phyloP scores from a whole-genome alignment of 257 asterid genomes.

The Solanum lycopersicoides region DNA sequence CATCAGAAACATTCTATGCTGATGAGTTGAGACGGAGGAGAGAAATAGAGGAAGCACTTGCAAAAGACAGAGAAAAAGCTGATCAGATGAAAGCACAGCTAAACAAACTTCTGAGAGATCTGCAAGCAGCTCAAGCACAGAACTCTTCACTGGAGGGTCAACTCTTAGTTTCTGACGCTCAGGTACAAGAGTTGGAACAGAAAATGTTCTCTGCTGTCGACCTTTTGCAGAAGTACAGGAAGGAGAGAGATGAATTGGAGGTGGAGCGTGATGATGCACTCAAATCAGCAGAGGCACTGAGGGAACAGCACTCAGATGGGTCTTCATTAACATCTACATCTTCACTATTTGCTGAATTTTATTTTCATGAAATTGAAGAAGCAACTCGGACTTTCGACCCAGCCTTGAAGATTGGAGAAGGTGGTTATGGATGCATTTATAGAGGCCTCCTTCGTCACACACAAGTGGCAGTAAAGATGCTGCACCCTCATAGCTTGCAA shows the following conservation, averaged over 20 bases:
- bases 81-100: constrained; percentile 38
- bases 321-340: constrained; percentile 39
- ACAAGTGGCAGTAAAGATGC: constrained; percentile 73
- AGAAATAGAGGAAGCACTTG: constrained; percentile 63
- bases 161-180: constrained; percentile 41
- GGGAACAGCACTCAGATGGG: constrained; percentile 36
- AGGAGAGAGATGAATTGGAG: constrained; percentile 67
- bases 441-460: constrained; percentile 68
- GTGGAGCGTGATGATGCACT: constrained; percentile 61
- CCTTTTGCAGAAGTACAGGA: constrained; percentile 67
- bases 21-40: constrained; percentile 51
- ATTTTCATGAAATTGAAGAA: constrained; percentile 61
- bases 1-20: constrained; percentile 36
- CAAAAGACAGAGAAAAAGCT: constrained; percentile 43
- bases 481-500: constrained; percentile 60
- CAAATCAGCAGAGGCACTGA: constrained; percentile 49
- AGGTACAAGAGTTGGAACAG: constrained; percentile 61
- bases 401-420: constrained; percentile 68
- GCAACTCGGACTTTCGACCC: constrained; percentile 61
- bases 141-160: constrained; percentile 43
- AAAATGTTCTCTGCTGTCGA: constrained; percentile 71
- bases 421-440: constrained; percentile 76
- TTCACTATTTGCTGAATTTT: constrained; percentile 60
- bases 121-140: constrained; percentile 41
- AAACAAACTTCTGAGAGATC: constrained; percentile 30